Evolutionary conservation across 257 asterid species (phyloP), one percentile per base, ranked within the genome.

Genomic region (Solanum chiquidenum): DNA sequence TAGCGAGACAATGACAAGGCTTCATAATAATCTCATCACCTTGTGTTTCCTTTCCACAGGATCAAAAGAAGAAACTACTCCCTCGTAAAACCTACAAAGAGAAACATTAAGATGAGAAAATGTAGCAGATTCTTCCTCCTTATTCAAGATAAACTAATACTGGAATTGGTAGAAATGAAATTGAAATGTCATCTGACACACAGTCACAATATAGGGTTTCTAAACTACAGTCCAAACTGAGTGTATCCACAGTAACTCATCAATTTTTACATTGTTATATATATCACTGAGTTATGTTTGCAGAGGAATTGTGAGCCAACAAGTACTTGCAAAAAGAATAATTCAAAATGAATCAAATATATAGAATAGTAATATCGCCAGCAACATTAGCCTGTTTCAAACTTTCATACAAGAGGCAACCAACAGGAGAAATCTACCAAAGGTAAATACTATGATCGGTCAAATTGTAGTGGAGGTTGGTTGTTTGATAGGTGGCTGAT

Each of bases 1-100:
- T 79, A 79, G 64, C 16, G 38, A 77, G 44, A 1, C 21, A 42
- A 77, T 42, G 64, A 25, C 3, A 25, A 77, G 9, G 84, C 64
- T 25, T 79, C 64, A 77, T 77, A 77, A 42, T 42, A 44, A 7
- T 79, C 38, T 79, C 38, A 58, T 80, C 66, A 94, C 96, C 95
- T 42, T 87, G 90, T 94, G 94, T 86, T 88, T 94, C 90, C 74
- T 90, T 64, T 90, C 83, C 87, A 80, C 87, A 13, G 92, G 91
- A 68, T 94, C 94, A 87, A 85, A 94, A 84, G 90, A 92, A 69
- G 12, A 58, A 86, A 94, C 86, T 42, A 84, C 75, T 89, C 94
- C 96, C 9, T 90, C 16, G 87, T 93, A 94, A 87, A 90, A 94
- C 91, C 96, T 94, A 91, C 90, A 91, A 33, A 88, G 74, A 87